Percentiles rank a stretch among this genome's conserved stretches.
These are phyloP conservation scores for Amanita fuliginea DNA, from an alignment of 768 basidiomycete genomes.

Conservation along the genomic window DNA sequence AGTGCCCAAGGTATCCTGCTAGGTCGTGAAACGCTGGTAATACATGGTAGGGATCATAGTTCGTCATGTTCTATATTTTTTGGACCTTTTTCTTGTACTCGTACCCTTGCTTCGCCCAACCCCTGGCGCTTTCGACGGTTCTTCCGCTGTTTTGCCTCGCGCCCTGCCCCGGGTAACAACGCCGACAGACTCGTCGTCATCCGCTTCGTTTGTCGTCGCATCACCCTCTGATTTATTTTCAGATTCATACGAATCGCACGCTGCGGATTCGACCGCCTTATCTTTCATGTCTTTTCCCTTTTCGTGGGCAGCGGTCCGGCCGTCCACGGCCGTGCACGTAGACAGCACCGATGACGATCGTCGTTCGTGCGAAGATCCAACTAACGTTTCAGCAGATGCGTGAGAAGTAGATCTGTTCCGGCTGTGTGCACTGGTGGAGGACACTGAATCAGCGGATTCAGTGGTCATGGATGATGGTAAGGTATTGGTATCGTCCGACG, in stretches of 20 bases:
- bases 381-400: constrained; percentile 24
- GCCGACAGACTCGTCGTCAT: constrained; percentile 14
- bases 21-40: background rate
- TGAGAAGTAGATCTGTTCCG: constrained; percentile 28
- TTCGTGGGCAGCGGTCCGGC: constrained; percentile 14
- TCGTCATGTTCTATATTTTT: constrained; percentile 3
- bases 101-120: background rate
- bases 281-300: constrained; percentile 6
- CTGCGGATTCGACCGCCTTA: background rate
- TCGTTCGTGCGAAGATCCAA: constrained; percentile 15
- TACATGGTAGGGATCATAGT: background rate
- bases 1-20: constrained; percentile 1
- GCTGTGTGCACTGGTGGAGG: constrained; percentile 14
- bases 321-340: constrained; percentile 24
- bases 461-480: background rate
- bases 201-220: constrained; percentile 7
- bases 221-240: constrained; percentile 7
- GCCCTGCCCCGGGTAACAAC: constrained; percentile 29
- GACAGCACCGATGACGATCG: constrained; percentile 30
- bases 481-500: constrained; percentile 6
- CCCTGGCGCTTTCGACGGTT: background rate
- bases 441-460: background rate
- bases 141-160: constrained; percentile 2
- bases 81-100: background rate
- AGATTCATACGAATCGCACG: background rate